Evolutionary conservation across 208 protist species (phyloP).

Genomic region (Tritrichomonas musculus): DNA sequence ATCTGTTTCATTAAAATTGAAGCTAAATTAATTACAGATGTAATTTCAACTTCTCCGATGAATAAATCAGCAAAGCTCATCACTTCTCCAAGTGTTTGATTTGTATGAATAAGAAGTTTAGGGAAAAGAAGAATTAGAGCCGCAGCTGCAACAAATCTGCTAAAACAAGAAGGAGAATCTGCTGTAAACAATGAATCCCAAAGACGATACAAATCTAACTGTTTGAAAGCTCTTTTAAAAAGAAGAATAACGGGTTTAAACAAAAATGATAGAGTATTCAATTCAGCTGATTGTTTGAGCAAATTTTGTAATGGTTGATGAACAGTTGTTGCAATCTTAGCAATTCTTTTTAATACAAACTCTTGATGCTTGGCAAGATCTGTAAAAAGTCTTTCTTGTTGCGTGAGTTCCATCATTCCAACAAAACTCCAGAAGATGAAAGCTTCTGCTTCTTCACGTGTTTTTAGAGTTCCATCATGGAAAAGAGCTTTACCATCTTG

Average conservation of each 20-base stretch:
- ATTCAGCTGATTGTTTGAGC: neutral
- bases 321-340: neutral
- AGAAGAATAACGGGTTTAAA: neutral
- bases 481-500: neutral
- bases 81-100: neutral
- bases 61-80: neutral
- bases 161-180: neutral
- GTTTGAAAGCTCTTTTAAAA: neutral
- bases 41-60: neutral
- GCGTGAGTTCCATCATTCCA: neutral
- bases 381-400: constrained; percentile 6
- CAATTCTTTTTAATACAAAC: neutral
- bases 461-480: neutral
- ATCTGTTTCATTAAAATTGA: no score
- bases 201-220: neutral
- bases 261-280: neutral
- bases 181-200: neutral
- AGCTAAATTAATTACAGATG: neutral
- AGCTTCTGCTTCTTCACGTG: neutral
- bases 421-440: constrained; percentile 18
- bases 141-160: neutral
- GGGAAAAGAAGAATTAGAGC: neutral
- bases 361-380: neutral
- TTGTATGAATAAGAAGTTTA: neutral
- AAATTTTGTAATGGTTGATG: neutral